Base-by-base conservation (phyloP, 208 protist species). In the Leishmania braziliensis region DNA sequence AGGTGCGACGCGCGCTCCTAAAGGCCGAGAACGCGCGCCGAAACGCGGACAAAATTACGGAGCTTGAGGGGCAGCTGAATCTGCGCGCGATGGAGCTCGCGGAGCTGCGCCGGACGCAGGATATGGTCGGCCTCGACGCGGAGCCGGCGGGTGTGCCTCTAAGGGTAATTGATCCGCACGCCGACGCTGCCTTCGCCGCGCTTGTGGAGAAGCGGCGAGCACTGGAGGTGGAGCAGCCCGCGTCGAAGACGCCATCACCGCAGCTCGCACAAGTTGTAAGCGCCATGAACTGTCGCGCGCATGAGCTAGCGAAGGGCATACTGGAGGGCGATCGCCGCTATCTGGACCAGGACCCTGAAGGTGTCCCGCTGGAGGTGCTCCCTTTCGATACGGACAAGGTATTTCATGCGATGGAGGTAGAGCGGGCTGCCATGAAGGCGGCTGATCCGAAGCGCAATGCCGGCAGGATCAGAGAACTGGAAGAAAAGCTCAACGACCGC, bases 11-110 rank as follows among this genome's bases (percentile, higher is more conserved):
- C 54, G 69, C 75, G 2, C 60, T 92, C 39, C 71, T 87, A 2
- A 84, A 85, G 51, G 75, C 70, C 0, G 69, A 72, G 18, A 77
- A 89, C 63, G 56, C 79, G 75, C 75, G 29, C 56, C 72, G 84
- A 14, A 93, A 93, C 58, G 84, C 88, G 3, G 85, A 84, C 23
- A 87, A 84, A 46, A 89, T 95, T 54, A 81, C 86, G 12, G 89
- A 89, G 46, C 72, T 95, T 16, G 89, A 96, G 70, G 84, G 89
- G 36, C 78, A 91, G 75, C 81, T 96, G 2, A 95, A 95, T 80
- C 65, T 89, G 43, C 43, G 43, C 43, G 43, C 4, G 43, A 46
- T 46, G 43, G 43, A 46, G 43, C 43, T 46, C 43, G 43, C 43
- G 4, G 43, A 46, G 43, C 43, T 46, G 77, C 89, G 91, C 77